These are phyloP conservation scores for Wickerhamomyces sp. DNA, from an alignment of 1,139 yeast genomes.

Conservation along the genomic window DNA sequence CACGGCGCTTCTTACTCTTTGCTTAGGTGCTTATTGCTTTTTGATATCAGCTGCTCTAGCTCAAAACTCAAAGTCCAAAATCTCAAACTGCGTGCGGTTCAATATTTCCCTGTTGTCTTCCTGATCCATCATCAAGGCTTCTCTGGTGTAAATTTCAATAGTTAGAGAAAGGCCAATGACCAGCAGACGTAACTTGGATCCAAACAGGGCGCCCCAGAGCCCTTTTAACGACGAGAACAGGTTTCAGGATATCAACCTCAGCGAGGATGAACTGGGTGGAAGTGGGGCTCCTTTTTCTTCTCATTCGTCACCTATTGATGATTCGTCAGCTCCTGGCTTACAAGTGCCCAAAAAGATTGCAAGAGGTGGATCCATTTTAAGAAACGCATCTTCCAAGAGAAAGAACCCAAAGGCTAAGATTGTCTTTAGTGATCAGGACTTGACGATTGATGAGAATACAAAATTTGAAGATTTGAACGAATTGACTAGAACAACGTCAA, in stretches of 20 bases:
- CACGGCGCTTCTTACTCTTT: no score
- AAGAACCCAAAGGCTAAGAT: conserved; percentile 19
- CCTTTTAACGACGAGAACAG: conserved; percentile 15
- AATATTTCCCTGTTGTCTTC: no score
- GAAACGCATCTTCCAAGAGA: conserved; percentile 10
- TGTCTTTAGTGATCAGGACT: conserved; percentile 18
- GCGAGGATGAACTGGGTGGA: conserved; percentile 1
- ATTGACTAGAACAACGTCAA: conserved; percentile 13
- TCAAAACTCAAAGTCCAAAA: no score
- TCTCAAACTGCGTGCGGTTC: no score
- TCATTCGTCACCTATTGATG: neutral
- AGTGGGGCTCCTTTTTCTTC: neutral
- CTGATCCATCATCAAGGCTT: no score
- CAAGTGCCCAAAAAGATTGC: conserved; percentile 9
- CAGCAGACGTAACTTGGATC: conserved; percentile 1
- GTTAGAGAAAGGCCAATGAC: neutral
- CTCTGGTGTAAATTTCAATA: no score
- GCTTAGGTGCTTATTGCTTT: no score
- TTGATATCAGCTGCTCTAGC: no score
- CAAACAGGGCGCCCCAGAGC: conserved; percentile 11
- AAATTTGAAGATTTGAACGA: conserved; percentile 6
- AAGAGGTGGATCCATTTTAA: conserved; percentile 19
- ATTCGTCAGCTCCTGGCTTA: conserved; percentile 2
- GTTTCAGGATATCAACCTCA: conserved; percentile 16
- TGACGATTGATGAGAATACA: conserved; percentile 12